Base-by-base conservation (phyloP, 768 basidiomycete species). In the Roridomyces roridus region DNA sequence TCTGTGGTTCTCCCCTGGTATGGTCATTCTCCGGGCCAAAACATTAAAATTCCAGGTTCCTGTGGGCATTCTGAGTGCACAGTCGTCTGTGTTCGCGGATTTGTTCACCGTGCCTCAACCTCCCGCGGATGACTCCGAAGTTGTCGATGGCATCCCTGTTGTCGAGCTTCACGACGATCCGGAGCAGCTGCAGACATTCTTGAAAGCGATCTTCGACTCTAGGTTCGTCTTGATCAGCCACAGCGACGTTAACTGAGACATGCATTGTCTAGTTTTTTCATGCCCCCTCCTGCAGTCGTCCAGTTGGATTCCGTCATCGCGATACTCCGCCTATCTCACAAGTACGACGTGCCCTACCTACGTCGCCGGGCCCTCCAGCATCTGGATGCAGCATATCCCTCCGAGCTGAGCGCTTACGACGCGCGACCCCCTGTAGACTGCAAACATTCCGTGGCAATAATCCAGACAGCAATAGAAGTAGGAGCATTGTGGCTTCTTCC, bases 61-160 rank as follows among this genome's bases (percentile, higher is more conserved):
- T 40, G 25, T 43, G 7, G 10, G 42, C 8, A 57, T 45, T 25
- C 17, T 50, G 47, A 57, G 40, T 23, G 42, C 41, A 8, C 47
- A 56, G 20, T 56, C 46, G 17, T 29, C 55, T 14, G 47, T 56
- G 7, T 56, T 56, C 28, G 48, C 55, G 14, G 55, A 57, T 47
- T 44, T 57, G 47, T 57, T 57, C 40, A 6, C 48, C 7, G 2
- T 57, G 3, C 55, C 55, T 10, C 48, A 49, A 15, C 55, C 55
- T 4, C 40, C 46, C 3, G 25, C 39, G 1, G 44, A 42, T 9
- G 23, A n/a, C 7, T 31, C 7, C 17, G 48, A 57, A 20, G 41
- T 20, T 2, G 14, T 57, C 1, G 48, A 45, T 2, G 49, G 44
- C n/a, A 26, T 51, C 5, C 55, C 42, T 11, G 47, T 57, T 7